These are phyloP conservation scores for Raddia distichophylla DNA, from an alignment of 176 grass and related monocot genomes.

Conservation along the genomic window DNA sequence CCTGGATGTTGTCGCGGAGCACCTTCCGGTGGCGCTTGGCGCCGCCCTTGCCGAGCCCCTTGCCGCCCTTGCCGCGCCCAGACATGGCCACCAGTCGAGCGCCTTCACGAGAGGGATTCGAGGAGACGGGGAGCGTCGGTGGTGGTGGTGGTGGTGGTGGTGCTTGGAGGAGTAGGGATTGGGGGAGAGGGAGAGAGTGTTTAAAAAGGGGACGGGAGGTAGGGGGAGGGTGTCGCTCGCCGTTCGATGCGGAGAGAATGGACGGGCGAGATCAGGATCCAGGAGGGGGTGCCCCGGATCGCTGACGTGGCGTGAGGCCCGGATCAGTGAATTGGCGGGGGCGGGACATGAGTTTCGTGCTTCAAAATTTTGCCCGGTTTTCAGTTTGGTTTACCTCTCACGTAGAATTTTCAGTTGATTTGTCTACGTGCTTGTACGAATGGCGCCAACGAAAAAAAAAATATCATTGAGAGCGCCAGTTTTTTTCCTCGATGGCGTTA, in stretches of 20 bases:
- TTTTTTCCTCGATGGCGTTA: too few relatives aligned
- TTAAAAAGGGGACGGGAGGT: neutral
- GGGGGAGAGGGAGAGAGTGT: neutral
- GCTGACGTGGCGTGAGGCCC: neutral
- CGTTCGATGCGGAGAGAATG: neutral
- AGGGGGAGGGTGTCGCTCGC: neutral
- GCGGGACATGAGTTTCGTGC: too few relatives aligned
- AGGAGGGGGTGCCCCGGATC: neutral
- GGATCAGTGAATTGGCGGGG: conserved; percentile 8
- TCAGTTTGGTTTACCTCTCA: too few relatives aligned
- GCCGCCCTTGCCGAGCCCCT: conserved; percentile 54
- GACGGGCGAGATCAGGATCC: neutral
- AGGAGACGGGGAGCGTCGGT: too few relatives aligned
- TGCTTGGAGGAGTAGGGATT: neutral
- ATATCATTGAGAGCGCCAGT: too few relatives aligned
- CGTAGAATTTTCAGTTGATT: too few relatives aligned
- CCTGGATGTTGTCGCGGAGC: conserved; percentile 56
- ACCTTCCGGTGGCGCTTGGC: conserved; percentile 58
- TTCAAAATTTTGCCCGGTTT: neutral
- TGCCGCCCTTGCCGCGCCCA: conserved; percentile 46
- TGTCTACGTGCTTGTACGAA: too few relatives aligned
- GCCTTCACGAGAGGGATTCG: neutral
- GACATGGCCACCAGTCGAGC: conserved; percentile 16
- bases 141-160: neutral
- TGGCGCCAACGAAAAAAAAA: too few relatives aligned